phyloP scores from a whole-genome alignment of 331 rosid genomes.

The Cydonia oblonga region DNA sequence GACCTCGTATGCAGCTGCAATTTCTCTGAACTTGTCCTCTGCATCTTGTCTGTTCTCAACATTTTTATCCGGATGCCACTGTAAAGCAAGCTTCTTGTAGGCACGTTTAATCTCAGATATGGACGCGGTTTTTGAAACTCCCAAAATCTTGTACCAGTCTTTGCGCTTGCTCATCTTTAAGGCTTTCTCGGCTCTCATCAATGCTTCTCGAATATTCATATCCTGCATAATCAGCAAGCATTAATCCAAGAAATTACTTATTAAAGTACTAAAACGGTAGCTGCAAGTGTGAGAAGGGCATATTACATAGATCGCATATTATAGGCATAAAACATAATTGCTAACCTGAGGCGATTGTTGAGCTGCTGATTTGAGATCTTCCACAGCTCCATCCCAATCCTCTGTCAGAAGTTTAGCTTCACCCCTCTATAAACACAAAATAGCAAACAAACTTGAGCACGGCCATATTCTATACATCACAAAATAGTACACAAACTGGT shows the following conservation, averaged over 20 bases:
- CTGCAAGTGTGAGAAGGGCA: not conserved
- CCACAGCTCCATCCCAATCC: constrained; percentile 98
- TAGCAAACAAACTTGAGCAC: not conserved
- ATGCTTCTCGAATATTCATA: constrained; percentile 71
- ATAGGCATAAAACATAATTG: not conserved
- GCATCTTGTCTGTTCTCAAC: constrained; percentile 90
- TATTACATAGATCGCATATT: not conserved
- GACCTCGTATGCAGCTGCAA: constrained; percentile 96
- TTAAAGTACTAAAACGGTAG: not conserved
- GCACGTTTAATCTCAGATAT: constrained; percentile 87
- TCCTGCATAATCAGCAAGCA: constrained; percentile 46
- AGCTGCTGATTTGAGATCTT: constrained; percentile 86
- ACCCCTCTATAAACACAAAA: constrained; percentile 55
- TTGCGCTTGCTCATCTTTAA: constrained; percentile 96
- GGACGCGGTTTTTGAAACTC: constrained; percentile 65
- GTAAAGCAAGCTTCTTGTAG: constrained; percentile 95
- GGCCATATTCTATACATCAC: not conserved
- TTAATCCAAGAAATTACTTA: constrained; percentile 1
- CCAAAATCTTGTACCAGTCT: constrained; percentile 93
- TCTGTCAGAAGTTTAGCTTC: constrained; percentile 90
- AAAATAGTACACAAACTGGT: not conserved
- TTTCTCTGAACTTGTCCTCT: constrained; percentile 78
- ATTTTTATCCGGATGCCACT: constrained; percentile 99
- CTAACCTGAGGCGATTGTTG: constrained; percentile 88
- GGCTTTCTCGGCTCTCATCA: constrained; percentile 88